A percentile compares a stretch with the other conserved stretches of the same genome.
Evolutionary conservation across 2,329 filamentous ascomycete species (phyloP).

Genomic region (Penicillium brasilianum): DNA sequence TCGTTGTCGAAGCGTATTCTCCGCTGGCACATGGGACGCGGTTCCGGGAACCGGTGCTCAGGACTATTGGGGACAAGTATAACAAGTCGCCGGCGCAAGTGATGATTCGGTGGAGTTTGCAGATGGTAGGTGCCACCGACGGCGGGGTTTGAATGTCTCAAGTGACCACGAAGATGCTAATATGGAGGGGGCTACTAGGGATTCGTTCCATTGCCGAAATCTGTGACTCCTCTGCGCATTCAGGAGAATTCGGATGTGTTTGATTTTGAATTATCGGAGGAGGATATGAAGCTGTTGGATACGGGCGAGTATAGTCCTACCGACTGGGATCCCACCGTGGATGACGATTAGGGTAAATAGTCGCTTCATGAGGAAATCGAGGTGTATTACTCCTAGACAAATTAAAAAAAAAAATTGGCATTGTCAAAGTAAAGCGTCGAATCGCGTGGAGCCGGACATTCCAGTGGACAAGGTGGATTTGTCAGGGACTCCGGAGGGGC

Average conservation of each 20-base stretch:
- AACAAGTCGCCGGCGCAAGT: conserved; percentile 73
- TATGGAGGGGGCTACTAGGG: conserved; percentile 46
- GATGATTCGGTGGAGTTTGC: conserved; percentile 77
- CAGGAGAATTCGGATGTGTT: conserved; percentile 65
- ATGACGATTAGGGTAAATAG: conserved; percentile 33
- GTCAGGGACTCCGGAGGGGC: conserved; percentile 22
- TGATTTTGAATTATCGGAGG: conserved; percentile 63
- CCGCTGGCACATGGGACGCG: conserved; percentile 73
- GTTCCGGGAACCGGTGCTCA: conserved; percentile 70
- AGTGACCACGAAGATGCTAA: background rate
- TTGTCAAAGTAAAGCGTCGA: background rate
- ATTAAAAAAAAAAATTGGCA: too few relatives aligned
- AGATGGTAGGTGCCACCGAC: conserved; percentile 67
- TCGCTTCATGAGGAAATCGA: background rate
- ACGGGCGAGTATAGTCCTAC: conserved; percentile 63
- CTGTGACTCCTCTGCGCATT: conserved; percentile 63
- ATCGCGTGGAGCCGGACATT: conserved; percentile 4
- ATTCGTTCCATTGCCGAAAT: conserved; percentile 68
- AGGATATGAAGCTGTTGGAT: conserved; percentile 63
- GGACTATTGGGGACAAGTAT: conserved; percentile 69
- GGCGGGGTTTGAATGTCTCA: too few relatives aligned
- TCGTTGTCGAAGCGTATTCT: conserved; percentile 79
- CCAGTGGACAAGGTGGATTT: conserved; percentile 21
- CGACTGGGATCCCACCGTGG: conserved; percentile 61
- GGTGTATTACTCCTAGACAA: conserved; percentile 8